Conservation (phyloP, 352 stramenopile species). For the Lagenidium giganteum region DNA sequence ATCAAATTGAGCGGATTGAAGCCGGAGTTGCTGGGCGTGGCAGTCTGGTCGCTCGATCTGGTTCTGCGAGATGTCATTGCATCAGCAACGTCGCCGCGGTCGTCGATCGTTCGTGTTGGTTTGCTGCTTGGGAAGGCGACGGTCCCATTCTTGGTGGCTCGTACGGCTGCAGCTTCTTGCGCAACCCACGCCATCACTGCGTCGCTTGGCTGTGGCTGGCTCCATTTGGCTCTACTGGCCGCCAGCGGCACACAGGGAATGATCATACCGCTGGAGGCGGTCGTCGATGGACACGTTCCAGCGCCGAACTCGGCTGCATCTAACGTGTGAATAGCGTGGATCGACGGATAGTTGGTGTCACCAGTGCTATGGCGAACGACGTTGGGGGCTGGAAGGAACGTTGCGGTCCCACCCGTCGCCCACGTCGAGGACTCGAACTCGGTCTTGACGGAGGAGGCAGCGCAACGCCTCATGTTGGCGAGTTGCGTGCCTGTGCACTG, state of each 20-base stretch:
- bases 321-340: slow-evolving; percentile 20
- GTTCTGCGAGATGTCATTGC: too few species aligned
- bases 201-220: too few species aligned
- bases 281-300: slow-evolving; percentile 16
- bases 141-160: too few species aligned
- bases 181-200: too few species aligned
- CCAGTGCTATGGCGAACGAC: slow-evolving; percentile 18
- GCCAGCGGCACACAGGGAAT: slow-evolving; percentile 30
- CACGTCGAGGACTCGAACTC: slow-evolving; percentile 9
- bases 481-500: slow-evolving; percentile 19
- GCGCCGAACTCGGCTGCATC: slow-evolving; percentile 3
- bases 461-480: slow-evolving; percentile 5
- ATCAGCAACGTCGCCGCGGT: too few species aligned
- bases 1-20: too few species aligned
- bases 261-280: slow-evolving; percentile 17
- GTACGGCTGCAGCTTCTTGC: too few species aligned
- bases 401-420: slow-evolving; percentile 13
- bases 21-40: too few species aligned
- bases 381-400: slow-evolving; percentile 8
- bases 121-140: too few species aligned
- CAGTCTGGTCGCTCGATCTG: too few species aligned
- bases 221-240: too few species aligned
- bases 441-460: not conserved
- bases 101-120: too few species aligned
- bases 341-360: slow-evolving; percentile 5